Conservation (phyloP, 257 asterid genomes). For the Rauvolfia tetraphylla region DNA sequence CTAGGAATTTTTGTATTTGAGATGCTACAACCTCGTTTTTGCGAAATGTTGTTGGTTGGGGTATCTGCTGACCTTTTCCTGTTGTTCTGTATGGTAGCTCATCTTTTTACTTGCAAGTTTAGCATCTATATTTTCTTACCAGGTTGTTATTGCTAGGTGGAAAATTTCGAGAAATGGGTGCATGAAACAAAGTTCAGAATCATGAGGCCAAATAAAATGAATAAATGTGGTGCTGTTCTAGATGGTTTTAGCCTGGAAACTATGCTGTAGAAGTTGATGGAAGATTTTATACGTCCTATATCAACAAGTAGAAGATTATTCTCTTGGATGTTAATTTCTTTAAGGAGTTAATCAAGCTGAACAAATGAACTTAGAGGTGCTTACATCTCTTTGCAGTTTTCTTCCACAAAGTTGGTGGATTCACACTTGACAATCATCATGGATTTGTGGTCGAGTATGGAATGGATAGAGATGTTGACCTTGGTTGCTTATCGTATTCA, state of each 20-base stretch:
- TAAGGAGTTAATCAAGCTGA: neutral
- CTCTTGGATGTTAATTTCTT: slow-evolving; percentile 2
- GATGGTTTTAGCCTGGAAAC: slow-evolving; percentile 96
- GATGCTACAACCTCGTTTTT: slow-evolving; percentile 90
- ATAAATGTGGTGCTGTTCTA: slow-evolving; percentile 89
- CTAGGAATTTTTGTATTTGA: slow-evolving; percentile 86
- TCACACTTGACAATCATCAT: slow-evolving; percentile 85
- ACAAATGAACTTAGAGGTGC: neutral
- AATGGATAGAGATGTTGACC: slow-evolving; percentile 79
- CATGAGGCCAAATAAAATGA: slow-evolving; percentile 95
- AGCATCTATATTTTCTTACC: slow-evolving; percentile 40
- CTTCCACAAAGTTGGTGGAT: slow-evolving; percentile 90
- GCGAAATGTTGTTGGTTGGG: slow-evolving; percentile 86
- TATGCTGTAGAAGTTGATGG: slow-evolving; percentile 87
- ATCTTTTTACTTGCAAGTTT: slow-evolving; percentile 28
- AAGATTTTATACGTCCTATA: slow-evolving; percentile 79
- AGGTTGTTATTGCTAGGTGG: slow-evolving; percentile 63
- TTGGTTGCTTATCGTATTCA: slow-evolving; percentile 44
- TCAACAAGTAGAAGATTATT: slow-evolving; percentile 51
- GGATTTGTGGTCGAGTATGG: slow-evolving; percentile 98
- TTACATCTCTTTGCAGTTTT: slow-evolving; percentile 53
- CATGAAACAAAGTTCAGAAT: slow-evolving; percentile 94
- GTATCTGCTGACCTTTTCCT: slow-evolving; percentile 36
- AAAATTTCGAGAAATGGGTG: slow-evolving; percentile 95
- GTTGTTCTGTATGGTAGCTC: slow-evolving; percentile 24